These are phyloP conservation scores for Limnanthes douglasii DNA, from an alignment of 345 rosid genomes.

Conservation along the genomic window DNA sequence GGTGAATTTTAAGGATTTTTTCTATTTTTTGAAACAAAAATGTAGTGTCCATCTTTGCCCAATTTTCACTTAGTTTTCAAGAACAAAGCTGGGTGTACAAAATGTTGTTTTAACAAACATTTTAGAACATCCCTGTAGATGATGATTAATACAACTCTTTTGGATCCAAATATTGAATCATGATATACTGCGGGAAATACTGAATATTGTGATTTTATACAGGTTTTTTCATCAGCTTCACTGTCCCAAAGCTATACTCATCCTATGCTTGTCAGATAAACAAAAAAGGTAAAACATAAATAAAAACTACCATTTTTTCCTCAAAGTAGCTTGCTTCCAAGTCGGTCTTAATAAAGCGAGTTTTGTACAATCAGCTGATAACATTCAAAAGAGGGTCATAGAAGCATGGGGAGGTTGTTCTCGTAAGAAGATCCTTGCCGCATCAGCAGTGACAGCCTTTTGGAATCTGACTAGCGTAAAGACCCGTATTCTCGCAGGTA, in stretches of 20 bases:
- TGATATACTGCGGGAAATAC: too few species aligned
- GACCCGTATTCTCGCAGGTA: conserved; percentile 74
- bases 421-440: conserved; percentile 76
- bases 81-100: too few species aligned
- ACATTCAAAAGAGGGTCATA: conserved; percentile 19
- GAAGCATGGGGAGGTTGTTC: conserved; percentile 74
- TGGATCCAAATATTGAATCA: too few species aligned
- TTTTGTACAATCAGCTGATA: conserved; percentile 29
- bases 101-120: too few species aligned
- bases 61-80: too few species aligned
- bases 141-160: too few species aligned
- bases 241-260: conserved; percentile 55
- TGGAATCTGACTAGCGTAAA: conserved; percentile 82
- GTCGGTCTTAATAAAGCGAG: neutral
- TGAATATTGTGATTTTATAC: conserved; percentile 8
- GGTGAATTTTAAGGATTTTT: too few species aligned
- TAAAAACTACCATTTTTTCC: too few species aligned
- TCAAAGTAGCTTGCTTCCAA: too few species aligned
- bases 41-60: too few species aligned
- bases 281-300: conserved; percentile 54
- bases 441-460: conserved; percentile 59
- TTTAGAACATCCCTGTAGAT: too few species aligned
- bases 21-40: conserved; percentile 2
- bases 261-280: conserved; percentile 39
- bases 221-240: conserved; percentile 79